Base-by-base conservation (phyloP, 331 rosid genomes). In the Malus hybrid region DNA sequence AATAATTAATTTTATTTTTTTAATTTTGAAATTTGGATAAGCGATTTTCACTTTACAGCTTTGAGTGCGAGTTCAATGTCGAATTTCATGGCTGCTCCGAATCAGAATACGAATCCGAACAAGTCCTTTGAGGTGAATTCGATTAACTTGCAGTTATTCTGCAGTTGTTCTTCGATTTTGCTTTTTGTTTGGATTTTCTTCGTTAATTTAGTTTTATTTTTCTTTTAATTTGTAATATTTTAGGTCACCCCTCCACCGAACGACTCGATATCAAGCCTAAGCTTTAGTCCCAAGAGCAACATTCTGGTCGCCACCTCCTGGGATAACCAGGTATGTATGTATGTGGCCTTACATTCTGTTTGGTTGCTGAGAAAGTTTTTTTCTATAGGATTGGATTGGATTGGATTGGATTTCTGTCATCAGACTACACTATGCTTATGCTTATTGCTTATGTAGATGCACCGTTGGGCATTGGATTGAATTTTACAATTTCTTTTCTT, bases 221-320 rank as follows among this genome's bases (percentile, higher is more conserved):
- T 4, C 13, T 60, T 24, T 11, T 50, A 15, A 50, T 50, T 15
- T 50, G 2, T 15, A 16, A n/a, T 55, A 16, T 9, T 28, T 48
- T 68, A 86, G 92, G 91, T 91, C 13, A 63, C 87, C 8, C 92
- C 84, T 64, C 91, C 95, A 6, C 96, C 98, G 2, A 70, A 78
- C 68, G 97, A 93, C 86, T 93, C 97, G 39, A 28, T 93, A 55
- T 90, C 97, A 5, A 90, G 98, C 76, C 86, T 88, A 66, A 19
- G 79, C 71, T 93, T 87, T 82, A 88, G 96, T 83, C 87, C 99
- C 3, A 94, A 92, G 84, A 95, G 92, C 70, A 90, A 94, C 78
- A 80, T 81, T 74, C 90, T 94, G 66, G 83, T 92, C 10, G 90
- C 97, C 14, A 85, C 96, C 30, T 90, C 97, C 22, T 94, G 99